Base-by-base conservation (phyloP, 2,329 filamentous ascomycete species). In the Aurifilum marmelostoma region DNA sequence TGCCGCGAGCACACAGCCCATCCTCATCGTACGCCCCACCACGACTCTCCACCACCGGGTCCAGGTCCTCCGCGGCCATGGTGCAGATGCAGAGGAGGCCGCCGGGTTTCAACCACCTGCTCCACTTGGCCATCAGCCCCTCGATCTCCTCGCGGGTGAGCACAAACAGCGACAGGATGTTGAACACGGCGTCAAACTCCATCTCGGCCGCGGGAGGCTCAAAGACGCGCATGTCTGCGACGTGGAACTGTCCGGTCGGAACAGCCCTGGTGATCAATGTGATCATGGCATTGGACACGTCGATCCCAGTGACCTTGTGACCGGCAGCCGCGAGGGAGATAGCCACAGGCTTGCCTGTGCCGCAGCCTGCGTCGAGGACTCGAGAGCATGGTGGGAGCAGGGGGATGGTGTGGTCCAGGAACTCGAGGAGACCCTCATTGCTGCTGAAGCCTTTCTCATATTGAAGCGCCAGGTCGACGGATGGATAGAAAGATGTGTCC, bases 351-450 rank as follows among this genome's bases (percentile, higher is more conserved):
- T 72, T 71, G 32, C 76, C 75, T 9, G 76, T 77, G 60, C 75
- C 76, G 67, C 74, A 76, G 69, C 76, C 76, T 12, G 77, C 71
- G 66, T 77, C 75, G 56, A 77, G 69, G 56, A 75, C 37, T 2
- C 37, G 50, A 37, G 63, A 58, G 4, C 34, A 24, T 21, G 63
- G 50, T 21, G 63, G 52, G n/a, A 65, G 50, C 34, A 65, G 27
- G 52, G 63, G 63, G 12, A 65, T 65, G 6, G 27, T 65, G 52
- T 59, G 27, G 52, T 65, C 63, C 50, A 65, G 50, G 27, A 65
- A 65, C 11, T 34, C 8, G 24, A 65, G 34, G 27, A 65, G 52
- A 6, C 63, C 63, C 34, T 65, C 47, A 24, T 58, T 65, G 52
- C 58, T 16, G 12, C 63, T 52, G 24, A 65, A 65, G 8, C 63